These are phyloP conservation scores for Ophiostoma tasmaniense DNA, from an alignment of 2,329 filamentous ascomycete genomes.

Conservation along the genomic window DNA sequence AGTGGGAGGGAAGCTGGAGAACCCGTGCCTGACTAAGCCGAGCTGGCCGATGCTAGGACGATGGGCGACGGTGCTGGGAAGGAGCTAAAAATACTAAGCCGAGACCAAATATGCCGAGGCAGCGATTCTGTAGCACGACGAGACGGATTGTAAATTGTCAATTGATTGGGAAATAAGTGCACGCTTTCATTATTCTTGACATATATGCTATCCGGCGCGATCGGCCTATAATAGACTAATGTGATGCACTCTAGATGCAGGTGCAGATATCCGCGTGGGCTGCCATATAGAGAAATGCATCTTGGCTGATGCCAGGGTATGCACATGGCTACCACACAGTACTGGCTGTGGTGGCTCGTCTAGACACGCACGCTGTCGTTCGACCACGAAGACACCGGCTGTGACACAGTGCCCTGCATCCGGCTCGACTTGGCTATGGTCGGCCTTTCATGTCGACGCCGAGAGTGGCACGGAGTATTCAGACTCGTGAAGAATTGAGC, in stretches of 20 bases:
- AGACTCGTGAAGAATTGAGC: not conserved
- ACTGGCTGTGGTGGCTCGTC: not conserved
- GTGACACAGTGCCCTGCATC: not conserved
- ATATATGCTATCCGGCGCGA: not conserved
- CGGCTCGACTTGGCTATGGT: not conserved
- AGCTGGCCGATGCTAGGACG: not conserved
- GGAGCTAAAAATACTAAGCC: conserved; percentile 1
- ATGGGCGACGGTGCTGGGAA: not conserved
- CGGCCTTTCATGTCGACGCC: not conserved
- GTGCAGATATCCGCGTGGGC: not conserved
- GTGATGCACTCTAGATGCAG: not conserved
- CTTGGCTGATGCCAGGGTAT: not conserved
- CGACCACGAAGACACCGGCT: not conserved
- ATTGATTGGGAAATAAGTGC: not conserved
- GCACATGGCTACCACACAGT: not conserved
- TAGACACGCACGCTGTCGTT: not conserved
- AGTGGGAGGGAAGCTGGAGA: not conserved
- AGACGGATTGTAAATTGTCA: not conserved
- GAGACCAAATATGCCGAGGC: not conserved
- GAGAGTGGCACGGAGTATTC: no score
- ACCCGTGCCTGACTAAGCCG: not conserved
- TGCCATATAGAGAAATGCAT: not conserved
- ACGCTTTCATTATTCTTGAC: not conserved
- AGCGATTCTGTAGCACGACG: not conserved
- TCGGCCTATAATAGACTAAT: not conserved